Percentiles rank a stretch among this genome's conserved stretches.
Conservation (phyloP, 768 basidiomycete species). For the Russula vinacea region DNA sequence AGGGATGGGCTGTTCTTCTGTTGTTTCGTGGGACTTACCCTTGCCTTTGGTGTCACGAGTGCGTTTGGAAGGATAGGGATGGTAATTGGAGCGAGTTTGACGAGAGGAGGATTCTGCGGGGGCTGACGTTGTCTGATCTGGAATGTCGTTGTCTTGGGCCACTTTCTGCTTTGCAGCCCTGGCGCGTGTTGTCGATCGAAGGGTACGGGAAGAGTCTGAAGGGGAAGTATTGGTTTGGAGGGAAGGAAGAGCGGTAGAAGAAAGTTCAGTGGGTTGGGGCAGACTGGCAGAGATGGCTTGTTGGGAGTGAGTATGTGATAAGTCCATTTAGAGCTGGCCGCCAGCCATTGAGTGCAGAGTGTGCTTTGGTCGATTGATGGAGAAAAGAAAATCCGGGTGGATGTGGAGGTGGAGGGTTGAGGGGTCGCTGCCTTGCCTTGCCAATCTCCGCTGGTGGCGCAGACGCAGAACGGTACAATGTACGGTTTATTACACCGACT, state of each 20-base stretch:
- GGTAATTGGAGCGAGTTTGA: constrained; percentile 29
- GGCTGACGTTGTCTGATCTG: constrained; percentile 26
- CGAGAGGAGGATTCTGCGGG: constrained; percentile 27
- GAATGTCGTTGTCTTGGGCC: constrained; percentile 34
- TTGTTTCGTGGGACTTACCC: constrained; percentile 71
- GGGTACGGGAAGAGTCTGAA: constrained; percentile 50
- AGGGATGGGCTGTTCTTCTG: constrained; percentile 45
- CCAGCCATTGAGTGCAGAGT: constrained; percentile 68
- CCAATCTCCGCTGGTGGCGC: constrained; percentile 26
- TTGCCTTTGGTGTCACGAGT: constrained; percentile 34
- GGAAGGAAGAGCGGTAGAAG: constrained; percentile 42
- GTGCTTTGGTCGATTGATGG: constrained; percentile 4
- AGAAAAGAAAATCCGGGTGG: neutral
- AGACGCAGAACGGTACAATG: too few species aligned
- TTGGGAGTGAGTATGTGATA: constrained; percentile 67
- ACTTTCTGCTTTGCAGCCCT: constrained; percentile 33
- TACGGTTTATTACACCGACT: neutral
- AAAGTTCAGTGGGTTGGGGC: constrained; percentile 41
- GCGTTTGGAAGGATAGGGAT: constrained; percentile 25
- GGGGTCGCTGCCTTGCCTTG: constrained; percentile 13
- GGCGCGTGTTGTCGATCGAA: constrained; percentile 61
- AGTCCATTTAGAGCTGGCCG: constrained; percentile 89
- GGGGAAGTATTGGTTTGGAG: constrained; percentile 39
- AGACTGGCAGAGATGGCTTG: constrained; percentile 53
- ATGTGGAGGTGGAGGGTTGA: constrained; percentile 14